Evolutionary conservation across 305 asterid genomes (phyloP), one percentile per base, ranked within the genome.

Genomic region (Fraxinus floribunda): DNA sequence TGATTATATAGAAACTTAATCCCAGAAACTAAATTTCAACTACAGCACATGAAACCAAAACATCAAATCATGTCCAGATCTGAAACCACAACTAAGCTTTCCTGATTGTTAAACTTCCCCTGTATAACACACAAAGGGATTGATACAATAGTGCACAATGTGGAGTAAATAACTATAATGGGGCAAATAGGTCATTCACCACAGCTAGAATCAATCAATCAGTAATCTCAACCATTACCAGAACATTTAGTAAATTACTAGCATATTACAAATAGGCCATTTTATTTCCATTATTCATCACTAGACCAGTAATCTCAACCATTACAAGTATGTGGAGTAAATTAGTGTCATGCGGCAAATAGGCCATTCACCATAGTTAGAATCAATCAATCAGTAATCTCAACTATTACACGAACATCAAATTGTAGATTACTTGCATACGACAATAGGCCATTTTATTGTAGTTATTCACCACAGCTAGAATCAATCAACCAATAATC

Each of bases 51-150:
- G 10, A 18, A 78, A 11, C 57, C 70, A 78, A 15, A 20, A 62
- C 16, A 46, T 41, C 1, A 44, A 82, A 52, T 29, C 26, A 32
- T 35, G 20, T 46, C 36, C 76, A 18, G 38, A 52, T 6, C 6
- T 38, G 32, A 80, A 36, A 81, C 20, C 36, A 57, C 34, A 64
- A 0, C 72, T 66, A 62, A 70, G 57, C 74, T 18, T 83, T 93
- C 96, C 97, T 91, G 86, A 44, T 46, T 79, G 74, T 80, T 81
- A 75, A 86, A 74, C 81, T 75, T 86, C 75, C 35, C 71, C 62
- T 76, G 46, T 39, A 39, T 39, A 2, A 39, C 9, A 39, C 13
- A 39, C 10, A 39, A 39, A 39, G 49, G 49, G 15, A 39, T 39
- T 2, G 49, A 39, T 39, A 39, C 46, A 9, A 9, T 39, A 39